phyloP scores from a whole-genome alignment of 257 asterid species.

The Eustoma russellianum region DNA sequence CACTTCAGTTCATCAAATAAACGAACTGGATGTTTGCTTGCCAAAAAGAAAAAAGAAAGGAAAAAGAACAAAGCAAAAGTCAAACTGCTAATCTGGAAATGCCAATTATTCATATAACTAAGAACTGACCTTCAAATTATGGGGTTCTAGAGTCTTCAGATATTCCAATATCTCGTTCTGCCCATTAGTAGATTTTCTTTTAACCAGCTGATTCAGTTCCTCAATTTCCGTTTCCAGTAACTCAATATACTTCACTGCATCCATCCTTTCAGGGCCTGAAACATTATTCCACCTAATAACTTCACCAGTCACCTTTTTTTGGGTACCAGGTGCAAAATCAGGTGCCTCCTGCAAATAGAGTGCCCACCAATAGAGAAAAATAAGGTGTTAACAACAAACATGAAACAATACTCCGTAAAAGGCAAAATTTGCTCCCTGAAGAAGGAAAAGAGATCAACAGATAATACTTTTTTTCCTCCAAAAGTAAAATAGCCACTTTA shows the following conservation, averaged over 20 bases:
- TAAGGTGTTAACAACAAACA: too few relatives aligned
- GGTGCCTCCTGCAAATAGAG: conserved; percentile 54
- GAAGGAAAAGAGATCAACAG: too few relatives aligned
- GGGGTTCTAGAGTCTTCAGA: conserved; percentile 90
- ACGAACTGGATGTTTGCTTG: too few relatives aligned
- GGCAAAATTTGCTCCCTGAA: too few relatives aligned
- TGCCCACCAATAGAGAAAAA: not conserved
- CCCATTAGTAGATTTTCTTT: conserved; percentile 58
- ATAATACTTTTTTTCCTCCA: too few relatives aligned
- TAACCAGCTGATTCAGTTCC: conserved; percentile 83
- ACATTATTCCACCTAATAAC: conserved; percentile 90
- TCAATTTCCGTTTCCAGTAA: conserved; percentile 94
- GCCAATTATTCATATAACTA: too few relatives aligned
- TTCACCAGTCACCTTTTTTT: conserved; percentile 91
- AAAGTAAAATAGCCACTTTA: too few relatives aligned
- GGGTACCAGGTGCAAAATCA: conserved; percentile 91
- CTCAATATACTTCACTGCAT: conserved; percentile 92
- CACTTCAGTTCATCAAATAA: too few relatives aligned
- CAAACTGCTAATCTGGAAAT: too few relatives aligned
- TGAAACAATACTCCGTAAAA: too few relatives aligned
- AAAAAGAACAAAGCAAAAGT: too few relatives aligned
- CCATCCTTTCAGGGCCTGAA: conserved; percentile 82
- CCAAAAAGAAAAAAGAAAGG: too few relatives aligned
- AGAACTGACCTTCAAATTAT: conserved; percentile 74
- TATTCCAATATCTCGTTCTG: conserved; percentile 81